A percentile compares a stretch with the other conserved stretches of the same genome.
Conservation (phyloP, 805 yeast genomes). For the Priceomyces medius region DNA sequence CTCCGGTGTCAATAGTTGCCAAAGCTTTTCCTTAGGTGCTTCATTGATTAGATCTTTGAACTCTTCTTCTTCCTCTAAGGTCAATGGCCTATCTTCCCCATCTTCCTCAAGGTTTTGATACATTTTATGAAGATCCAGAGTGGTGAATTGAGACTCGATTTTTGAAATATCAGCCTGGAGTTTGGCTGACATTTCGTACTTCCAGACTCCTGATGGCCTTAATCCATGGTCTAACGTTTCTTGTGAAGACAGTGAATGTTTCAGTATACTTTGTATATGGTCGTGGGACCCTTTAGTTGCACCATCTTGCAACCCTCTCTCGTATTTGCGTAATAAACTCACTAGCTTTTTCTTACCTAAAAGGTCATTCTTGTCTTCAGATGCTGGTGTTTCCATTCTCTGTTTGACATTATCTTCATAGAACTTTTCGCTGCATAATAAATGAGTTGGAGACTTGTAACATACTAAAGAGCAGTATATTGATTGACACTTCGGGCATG, state of each 20-base stretch:
- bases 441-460: constrained; percentile 7
- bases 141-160: constrained; percentile 1
- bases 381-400: neutral
- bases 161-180: neutral
- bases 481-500: constrained; percentile 7
- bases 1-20: constrained; percentile 5
- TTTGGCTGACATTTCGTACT: constrained; percentile 3
- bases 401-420: constrained; percentile 4
- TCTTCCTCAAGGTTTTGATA: constrained; percentile 1
- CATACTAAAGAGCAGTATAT: constrained; percentile 7
- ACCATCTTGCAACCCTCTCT: neutral
- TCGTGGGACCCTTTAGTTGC: neutral
- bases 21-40: constrained; percentile 2
- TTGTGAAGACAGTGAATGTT: neutral
- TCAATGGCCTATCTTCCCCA: constrained; percentile 7
- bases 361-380: neutral
- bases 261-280: neutral
- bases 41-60: neutral
- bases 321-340: constrained; percentile 1
- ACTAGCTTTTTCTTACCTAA: constrained; percentile 3
- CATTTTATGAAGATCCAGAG: constrained; percentile 3
- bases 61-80: constrained; percentile 5
- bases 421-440: constrained; percentile 6
- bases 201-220: neutral
- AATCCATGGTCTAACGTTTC: neutral